Evolutionary conservation across 208 protist species (phyloP), one percentile per base, ranked within the genome.

Genomic region (Crithidia fasciculata): DNA sequence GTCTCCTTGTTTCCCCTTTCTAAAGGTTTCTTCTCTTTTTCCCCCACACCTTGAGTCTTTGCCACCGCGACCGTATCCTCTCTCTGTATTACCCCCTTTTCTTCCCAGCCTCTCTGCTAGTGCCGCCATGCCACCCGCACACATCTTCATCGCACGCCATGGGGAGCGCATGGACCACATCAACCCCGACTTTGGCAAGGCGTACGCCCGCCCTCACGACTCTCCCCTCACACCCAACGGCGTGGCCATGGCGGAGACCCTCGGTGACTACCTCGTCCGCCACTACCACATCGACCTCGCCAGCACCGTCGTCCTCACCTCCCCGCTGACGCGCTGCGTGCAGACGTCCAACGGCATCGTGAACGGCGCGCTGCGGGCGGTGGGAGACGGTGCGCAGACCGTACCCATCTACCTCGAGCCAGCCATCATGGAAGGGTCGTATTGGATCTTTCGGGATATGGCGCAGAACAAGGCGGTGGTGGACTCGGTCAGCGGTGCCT

Each of bases 141-240:
- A 69, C n/a, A 59, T 69, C 64, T 69, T 69, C 50, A 57, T 69
- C 61, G 83, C 83, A 4, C 88, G 88, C 40, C 88, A 93, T 56
- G 78, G 85, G 47, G 85, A 91, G 57, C 76, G 88, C 13, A 44
- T 76, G 52, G 88, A 93, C 63, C 76, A 88, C 73, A 80, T 72
- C 55, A 50, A 89, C 53, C 72, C 56, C 12, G 43, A 63, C 53
- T 93, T 84, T 41, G 44, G 45, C 47, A 78, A 62, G 18, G 83
- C 72, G 2, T 69, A 72, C 57, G 58, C 72, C 4, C 82, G 81
- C 40, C 74, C 86, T 15, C 87, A 90, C 67, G 89, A 94, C 86
- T 74, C 86, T 0, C 85, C 85, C 28, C 76, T 94, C 63, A 90
- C 89, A 4, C 50, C 77, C 3, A 67, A 76, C 41, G 89, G 89